A percentile compares a stretch with the other conserved stretches of the same genome.
Evolutionary conservation across 768 basidiomycete genomes (phyloP).

Genomic region (Psilocybe sp.): DNA sequence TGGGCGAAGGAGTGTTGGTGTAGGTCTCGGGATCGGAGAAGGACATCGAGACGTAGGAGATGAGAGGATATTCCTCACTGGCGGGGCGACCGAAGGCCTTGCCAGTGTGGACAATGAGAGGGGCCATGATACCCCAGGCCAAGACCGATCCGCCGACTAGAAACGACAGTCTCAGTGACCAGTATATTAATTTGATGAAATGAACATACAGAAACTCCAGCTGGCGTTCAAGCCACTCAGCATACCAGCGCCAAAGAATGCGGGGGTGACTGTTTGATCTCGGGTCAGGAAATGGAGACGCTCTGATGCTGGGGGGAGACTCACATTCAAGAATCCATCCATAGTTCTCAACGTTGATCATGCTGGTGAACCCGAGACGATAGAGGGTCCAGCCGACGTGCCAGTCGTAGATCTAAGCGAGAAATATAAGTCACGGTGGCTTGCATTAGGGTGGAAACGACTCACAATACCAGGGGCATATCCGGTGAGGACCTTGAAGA

Average conservation of each 20-base stretch:
- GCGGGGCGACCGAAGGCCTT: conserved; percentile 39
- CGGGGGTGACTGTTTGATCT: conserved; percentile 38
- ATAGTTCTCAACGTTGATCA: conserved; percentile 57
- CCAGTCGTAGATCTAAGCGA: conserved; percentile 53
- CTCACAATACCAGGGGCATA: conserved; percentile 59
- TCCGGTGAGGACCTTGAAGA: conserved; percentile 50
- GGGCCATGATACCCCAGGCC: conserved; percentile 63
- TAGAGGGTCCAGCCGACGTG: conserved; percentile 62
- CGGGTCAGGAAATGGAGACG: background rate
- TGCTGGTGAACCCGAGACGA: conserved; percentile 55
- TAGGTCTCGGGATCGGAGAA: conserved; percentile 42
- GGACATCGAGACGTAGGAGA: conserved; percentile 43
- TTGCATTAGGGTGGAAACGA: background rate
- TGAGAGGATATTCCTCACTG: conserved; percentile 38
- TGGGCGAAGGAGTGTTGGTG: conserved; percentile 44
- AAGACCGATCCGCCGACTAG: conserved; percentile 51
- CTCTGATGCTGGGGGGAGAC: conserved; percentile 8
- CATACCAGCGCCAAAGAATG: conserved; percentile 61
- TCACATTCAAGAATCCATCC: conserved; percentile 55
- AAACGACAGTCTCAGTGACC: conserved; percentile 4
- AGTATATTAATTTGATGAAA: background rate
- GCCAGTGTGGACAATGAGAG: conserved; percentile 50
- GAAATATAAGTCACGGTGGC: background rate
- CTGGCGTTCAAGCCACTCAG: conserved; percentile 54
- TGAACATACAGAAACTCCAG: conserved; percentile 53